These are phyloP conservation scores for Pseudogymnoascus sp. DNA, from an alignment of 2,329 filamentous ascomycete genomes.

Conservation along the genomic window DNA sequence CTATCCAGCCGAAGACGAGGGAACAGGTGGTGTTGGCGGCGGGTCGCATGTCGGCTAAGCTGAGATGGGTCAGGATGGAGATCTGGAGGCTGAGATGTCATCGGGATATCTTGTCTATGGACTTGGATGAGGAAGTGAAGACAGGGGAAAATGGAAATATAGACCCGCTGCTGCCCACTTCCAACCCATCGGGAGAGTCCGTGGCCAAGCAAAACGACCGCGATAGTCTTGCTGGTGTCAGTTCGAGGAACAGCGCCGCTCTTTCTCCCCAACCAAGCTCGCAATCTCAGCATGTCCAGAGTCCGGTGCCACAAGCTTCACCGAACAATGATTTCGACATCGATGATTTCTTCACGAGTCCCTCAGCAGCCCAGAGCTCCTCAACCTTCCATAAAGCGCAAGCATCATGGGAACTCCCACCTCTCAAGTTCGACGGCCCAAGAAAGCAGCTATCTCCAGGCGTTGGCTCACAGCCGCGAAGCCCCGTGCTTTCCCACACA, in stretches of 20 bases:
- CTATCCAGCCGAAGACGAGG: constrained; percentile 82
- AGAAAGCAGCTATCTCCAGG: constrained; percentile 26
- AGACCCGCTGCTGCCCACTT: constrained; percentile 14
- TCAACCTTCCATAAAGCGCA: constrained; percentile 34
- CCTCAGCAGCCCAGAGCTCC: constrained; percentile 34
- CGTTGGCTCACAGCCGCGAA: constrained; percentile 33
- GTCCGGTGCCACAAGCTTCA: constrained; percentile 24
- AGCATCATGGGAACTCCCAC: constrained; percentile 37
- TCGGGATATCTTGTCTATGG: constrained; percentile 75
- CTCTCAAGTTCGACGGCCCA: constrained; percentile 31
- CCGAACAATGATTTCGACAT: constrained; percentile 31
- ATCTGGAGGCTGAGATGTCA: constrained; percentile 91
- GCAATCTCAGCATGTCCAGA: constrained; percentile 27
- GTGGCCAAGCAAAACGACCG: constrained; percentile 11
- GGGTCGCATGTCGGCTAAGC: constrained; percentile 72
- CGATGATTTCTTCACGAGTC: constrained; percentile 42
- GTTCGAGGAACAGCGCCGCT: constrained; percentile 30
- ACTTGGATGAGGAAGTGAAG: constrained; percentile 67
- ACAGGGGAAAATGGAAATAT: constrained; percentile 10
- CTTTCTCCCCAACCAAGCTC: constrained; percentile 31
- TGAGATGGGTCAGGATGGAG: constrained; percentile 91
- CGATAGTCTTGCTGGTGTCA: constrained; percentile 21
- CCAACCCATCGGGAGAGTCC: background rate
- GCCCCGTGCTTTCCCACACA: constrained; percentile 18
- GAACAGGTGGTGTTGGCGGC: constrained; percentile 82